These are phyloP conservation scores for Raffaelea arxii DNA, from an alignment of 2,329 filamentous ascomycete genomes.

Conservation along the genomic window DNA sequence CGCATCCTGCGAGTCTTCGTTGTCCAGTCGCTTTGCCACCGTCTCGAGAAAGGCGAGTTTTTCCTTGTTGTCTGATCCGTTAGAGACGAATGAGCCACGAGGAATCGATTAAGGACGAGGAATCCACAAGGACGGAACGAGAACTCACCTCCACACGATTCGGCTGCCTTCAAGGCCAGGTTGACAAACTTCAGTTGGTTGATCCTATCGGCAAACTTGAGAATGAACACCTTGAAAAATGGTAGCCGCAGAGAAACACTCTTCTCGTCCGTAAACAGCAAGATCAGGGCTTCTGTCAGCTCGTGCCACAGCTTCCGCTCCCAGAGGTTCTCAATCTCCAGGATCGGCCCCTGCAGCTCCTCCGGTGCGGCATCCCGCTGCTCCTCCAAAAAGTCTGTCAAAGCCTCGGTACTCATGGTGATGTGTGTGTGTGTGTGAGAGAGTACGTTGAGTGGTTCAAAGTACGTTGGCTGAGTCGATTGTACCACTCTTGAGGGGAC, in stretches of 20 bases:
- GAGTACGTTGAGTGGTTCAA: too few species aligned
- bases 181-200: constrained; percentile 97
- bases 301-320: constrained; percentile 99
- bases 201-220: constrained; percentile 96
- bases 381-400: constrained; percentile 84
- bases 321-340: constrained; percentile 94
- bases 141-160: constrained; percentile 66
- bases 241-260: constrained; percentile 77
- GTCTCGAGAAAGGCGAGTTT: constrained; percentile 75
- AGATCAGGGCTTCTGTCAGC: constrained; percentile 78
- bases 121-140: neutral
- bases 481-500: too few species aligned
- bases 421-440: too few species aligned
- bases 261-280: constrained; percentile 75
- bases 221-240: constrained; percentile 90
- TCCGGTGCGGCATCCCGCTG: constrained; percentile 82
- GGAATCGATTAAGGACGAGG: neutral
- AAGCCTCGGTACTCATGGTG: constrained; percentile 74
- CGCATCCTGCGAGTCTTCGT: constrained; percentile 87
- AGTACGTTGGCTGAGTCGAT: too few species aligned
- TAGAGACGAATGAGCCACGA: neutral
- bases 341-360: constrained; percentile 77
- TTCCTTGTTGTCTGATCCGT: constrained; percentile 64
- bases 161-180: constrained; percentile 76
- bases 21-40: constrained; percentile 81